Percentiles rank a stretch among this genome's conserved stretches.
Evolutionary conservation across 2,329 filamentous ascomycete species (phyloP).

Genomic region (Pestalotiopsis sp.): DNA sequence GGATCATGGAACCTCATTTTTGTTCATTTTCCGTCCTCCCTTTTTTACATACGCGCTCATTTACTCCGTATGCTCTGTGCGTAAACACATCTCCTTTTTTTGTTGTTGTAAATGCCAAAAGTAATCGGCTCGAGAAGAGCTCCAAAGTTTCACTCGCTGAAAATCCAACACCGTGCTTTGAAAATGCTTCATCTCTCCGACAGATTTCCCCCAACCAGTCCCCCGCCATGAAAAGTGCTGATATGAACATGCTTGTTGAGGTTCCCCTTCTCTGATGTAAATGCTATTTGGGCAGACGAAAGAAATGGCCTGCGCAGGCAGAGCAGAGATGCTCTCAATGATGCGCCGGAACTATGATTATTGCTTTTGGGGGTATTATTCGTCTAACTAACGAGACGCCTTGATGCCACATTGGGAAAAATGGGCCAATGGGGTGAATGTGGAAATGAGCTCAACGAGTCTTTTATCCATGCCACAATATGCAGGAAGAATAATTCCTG

Average conservation of each 20-base stretch:
- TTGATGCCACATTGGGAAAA: neutral
- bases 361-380: neutral
- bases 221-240: neutral
- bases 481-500: neutral
- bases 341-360: neutral
- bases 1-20: neutral
- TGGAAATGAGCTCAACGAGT: conserved; percentile 1
- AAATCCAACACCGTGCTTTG: conserved; percentile 2
- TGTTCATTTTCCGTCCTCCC: neutral
- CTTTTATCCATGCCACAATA: conserved; percentile 8
- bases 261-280: neutral
- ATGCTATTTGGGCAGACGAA: neutral
- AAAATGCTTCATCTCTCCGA: neutral
- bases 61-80: neutral
- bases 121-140: neutral
- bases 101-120: neutral
- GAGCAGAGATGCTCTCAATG: neutral
- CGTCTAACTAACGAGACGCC: neutral
- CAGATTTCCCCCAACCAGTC: neutral
- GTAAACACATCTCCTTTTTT: neutral
- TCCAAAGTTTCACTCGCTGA: neutral
- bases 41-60: no score
- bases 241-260: neutral
- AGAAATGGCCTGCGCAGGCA: neutral
- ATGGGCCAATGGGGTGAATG: neutral